Percentiles rank a stretch among this genome's conserved stretches.
Conservation (phyloP, 768 basidiomycete species). For the Phaffia australis region DNA sequence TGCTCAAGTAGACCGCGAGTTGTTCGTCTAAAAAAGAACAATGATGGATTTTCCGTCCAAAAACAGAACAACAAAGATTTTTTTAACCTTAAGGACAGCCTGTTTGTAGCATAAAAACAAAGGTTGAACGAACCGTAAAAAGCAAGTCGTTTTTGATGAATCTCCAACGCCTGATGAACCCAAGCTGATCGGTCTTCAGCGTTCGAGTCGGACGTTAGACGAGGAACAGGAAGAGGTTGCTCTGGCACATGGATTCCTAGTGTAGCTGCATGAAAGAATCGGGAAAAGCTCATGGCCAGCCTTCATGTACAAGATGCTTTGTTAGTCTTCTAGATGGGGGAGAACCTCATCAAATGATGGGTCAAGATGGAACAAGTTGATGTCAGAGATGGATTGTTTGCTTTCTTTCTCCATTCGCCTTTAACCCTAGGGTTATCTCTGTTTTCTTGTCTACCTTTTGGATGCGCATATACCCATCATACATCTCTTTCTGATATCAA, state of each 20-base stretch:
- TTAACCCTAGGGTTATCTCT: too few species aligned
- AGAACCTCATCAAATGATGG: too few species aligned
- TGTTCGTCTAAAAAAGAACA: conserved; percentile 7
- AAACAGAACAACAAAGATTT: neutral
- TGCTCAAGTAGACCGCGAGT: conserved; percentile 8
- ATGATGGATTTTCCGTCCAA: neutral
- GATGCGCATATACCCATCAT: too few species aligned
- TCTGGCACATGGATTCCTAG: conserved; percentile 14
- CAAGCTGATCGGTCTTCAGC: neutral
- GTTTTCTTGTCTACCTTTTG: too few species aligned
- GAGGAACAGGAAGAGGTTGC: conserved; percentile 4
- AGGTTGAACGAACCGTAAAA: conserved; percentile 4
- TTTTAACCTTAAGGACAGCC: neutral
- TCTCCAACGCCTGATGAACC: neutral
- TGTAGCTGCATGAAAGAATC: conserved; percentile 9
- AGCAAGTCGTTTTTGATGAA: neutral
- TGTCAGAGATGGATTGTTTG: too few species aligned
- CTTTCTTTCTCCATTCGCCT: too few species aligned
- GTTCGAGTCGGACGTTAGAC: neutral
- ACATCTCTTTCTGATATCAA: too few species aligned
- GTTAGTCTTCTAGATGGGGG: too few species aligned
- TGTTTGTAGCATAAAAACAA: neutral
- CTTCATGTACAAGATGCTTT: too few species aligned
- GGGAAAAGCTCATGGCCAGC: conserved; percentile 9
- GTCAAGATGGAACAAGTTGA: too few species aligned